Conservation (phyloP, 371 early-diverging fungal genomes). For the Mucor velutinosus region DNA sequence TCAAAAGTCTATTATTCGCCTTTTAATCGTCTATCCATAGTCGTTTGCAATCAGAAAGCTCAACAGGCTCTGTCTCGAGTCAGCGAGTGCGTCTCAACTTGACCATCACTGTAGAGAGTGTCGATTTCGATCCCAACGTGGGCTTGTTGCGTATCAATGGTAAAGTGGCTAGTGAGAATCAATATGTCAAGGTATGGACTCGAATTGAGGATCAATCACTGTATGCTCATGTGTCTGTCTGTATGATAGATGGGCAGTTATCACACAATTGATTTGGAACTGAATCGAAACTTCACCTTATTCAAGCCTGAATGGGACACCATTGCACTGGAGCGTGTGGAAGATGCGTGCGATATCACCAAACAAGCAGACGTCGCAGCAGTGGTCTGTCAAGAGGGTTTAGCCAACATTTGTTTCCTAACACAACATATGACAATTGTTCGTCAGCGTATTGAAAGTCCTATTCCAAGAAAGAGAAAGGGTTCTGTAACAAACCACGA, state of each 20-base stretch:
- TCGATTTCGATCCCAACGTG: constrained; percentile 89
- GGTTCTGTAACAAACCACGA: constrained; percentile 89
- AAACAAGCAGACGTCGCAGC: constrained; percentile 95
- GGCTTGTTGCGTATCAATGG: constrained; percentile 89
- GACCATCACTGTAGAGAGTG: constrained; percentile 83
- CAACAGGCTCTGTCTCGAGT: constrained; percentile 91
- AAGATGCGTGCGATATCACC: constrained; percentile 88
- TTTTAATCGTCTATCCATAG: constrained; percentile 36
- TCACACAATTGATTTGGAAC: constrained; percentile 94
- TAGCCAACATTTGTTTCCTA: constrained; percentile 92
- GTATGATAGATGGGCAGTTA: constrained; percentile 82
- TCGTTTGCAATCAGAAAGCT: constrained; percentile 79
- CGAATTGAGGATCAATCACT: neutral
- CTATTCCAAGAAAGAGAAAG: constrained; percentile 91
- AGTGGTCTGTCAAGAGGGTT: constrained; percentile 93
- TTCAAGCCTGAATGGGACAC: constrained; percentile 92
- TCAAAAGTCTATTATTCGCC: neutral
- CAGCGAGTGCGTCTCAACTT: constrained; percentile 80
- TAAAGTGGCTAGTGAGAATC: constrained; percentile 83
- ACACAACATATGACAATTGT: constrained; percentile 96
- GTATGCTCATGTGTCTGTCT: neutral
- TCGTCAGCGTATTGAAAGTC: constrained; percentile 87
- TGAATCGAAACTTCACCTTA: constrained; percentile 87
- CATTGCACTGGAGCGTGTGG: constrained; percentile 86
- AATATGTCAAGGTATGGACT: constrained; percentile 78